A percentile compares a stretch with the other conserved stretches of the same genome.
These are phyloP conservation scores for Odontarrhena argentea DNA, from an alignment of 345 rosid species.

Conservation along the genomic window DNA sequence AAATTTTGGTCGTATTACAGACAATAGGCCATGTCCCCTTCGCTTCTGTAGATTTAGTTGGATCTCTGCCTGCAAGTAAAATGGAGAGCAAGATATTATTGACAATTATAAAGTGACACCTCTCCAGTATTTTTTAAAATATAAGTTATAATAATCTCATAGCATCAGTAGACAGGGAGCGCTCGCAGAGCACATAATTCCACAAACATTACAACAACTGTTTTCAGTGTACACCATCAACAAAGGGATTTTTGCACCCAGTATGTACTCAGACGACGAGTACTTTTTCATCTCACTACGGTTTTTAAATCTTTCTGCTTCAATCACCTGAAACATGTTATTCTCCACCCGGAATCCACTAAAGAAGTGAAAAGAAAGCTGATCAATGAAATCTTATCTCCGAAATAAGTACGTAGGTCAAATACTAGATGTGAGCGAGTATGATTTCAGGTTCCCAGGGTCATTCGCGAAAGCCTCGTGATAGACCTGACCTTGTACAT, in stretches of 20 bases:
- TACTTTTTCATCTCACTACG: background rate
- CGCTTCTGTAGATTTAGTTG: constrained; percentile 96
- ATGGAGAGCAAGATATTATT: constrained; percentile 24
- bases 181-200: constrained; percentile 1
- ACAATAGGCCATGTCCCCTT: constrained; percentile 90
- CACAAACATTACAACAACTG: background rate
- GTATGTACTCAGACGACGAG: background rate
- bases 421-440: background rate
- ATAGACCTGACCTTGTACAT: background rate
- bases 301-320: background rate
- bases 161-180: constrained; percentile 13
- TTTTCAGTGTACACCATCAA: background rate
- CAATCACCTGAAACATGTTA: constrained; percentile 10
- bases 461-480: background rate
- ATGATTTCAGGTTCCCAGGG: background rate
- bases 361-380: constrained; percentile 1
- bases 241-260: background rate
- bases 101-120: background rate
- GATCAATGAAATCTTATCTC: background rate
- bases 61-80: constrained; percentile 79
- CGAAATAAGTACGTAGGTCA: no score
- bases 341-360: background rate
- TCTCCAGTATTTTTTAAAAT: background rate
- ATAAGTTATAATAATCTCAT: constrained; percentile 18
- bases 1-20: constrained; percentile 88